phyloP scores from a whole-genome alignment of 2,329 filamentous ascomycete genomes.

The Curvularia sp. region DNA sequence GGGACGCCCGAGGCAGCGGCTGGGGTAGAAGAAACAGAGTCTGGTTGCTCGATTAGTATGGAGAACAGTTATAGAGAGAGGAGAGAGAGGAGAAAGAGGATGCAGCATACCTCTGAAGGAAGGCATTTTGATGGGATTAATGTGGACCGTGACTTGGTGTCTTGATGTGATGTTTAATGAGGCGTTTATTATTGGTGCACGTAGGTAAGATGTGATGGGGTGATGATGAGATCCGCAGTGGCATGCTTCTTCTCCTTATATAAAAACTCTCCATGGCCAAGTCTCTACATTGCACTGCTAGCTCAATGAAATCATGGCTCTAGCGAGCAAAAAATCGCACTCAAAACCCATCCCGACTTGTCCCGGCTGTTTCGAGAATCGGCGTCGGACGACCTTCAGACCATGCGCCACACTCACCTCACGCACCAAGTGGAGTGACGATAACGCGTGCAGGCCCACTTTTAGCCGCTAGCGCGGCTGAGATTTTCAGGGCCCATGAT shows the following conservation, averaged over 20 bases:
- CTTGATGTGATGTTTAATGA: background rate
- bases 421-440: conserved; percentile 31
- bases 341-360: conserved; percentile 28
- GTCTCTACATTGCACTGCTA: conserved; percentile 18
- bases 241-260: conserved; percentile 21
- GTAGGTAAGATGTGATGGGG: background rate
- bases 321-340: conserved; percentile 23
- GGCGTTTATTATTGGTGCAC: background rate
- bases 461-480: conserved; percentile 32
- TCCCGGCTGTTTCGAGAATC: conserved; percentile 24
- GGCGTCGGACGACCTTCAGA: conserved; percentile 35
- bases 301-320: conserved; percentile 18
- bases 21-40: conserved; percentile 37
- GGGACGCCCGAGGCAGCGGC: conserved; percentile 31
- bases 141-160: background rate
- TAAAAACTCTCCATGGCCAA: conserved; percentile 16
- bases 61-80: background rate
- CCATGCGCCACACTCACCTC: conserved; percentile 31
- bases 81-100: too few species aligned
- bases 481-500: conserved; percentile 35
- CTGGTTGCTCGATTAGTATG: conserved; percentile 17
- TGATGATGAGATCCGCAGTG: background rate
- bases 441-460: conserved; percentile 33
- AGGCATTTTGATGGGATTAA: conserved; percentile 25
- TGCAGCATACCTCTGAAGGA: conserved; percentile 28